Evolutionary conservation across 2,329 filamentous ascomycete species (phyloP).

Genomic region (Neopestalotiopsis sp.): DNA sequence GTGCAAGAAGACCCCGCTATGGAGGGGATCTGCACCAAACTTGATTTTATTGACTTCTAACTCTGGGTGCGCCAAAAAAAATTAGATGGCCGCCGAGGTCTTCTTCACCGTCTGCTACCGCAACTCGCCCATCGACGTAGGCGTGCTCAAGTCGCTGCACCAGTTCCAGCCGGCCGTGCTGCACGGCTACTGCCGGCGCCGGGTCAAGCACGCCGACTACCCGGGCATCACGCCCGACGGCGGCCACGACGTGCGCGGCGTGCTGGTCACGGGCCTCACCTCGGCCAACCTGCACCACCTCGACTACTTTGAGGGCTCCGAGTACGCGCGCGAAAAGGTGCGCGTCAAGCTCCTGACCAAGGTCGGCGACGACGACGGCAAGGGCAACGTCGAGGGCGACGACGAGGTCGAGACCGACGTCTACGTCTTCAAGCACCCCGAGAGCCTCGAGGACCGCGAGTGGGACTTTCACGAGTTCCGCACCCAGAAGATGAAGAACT

Average conservation of each 20-base stretch:
- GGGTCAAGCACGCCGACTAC: slow-evolving; percentile 75
- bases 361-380: slow-evolving; percentile 41
- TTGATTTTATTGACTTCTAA: no score
- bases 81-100: slow-evolving; percentile 80
- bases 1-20: no score
- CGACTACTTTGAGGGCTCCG: slow-evolving; percentile 80
- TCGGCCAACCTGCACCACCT: slow-evolving; percentile 76
- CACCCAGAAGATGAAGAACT: slow-evolving; percentile 67
- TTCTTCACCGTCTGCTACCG: slow-evolving; percentile 86
- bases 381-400: slow-evolving; percentile 44
- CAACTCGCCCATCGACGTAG: slow-evolving; percentile 51
- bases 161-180: slow-evolving; percentile 78
- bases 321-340: slow-evolving; percentile 48
- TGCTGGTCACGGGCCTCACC: slow-evolving; percentile 78
- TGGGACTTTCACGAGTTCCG: slow-evolving; percentile 91
- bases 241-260: slow-evolving; percentile 70
- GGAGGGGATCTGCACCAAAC: no score
- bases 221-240: slow-evolving; percentile 72
- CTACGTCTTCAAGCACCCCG: slow-evolving; percentile 65
- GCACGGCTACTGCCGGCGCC: slow-evolving; percentile 70
- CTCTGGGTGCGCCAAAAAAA: background rate
- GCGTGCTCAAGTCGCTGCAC: slow-evolving; percentile 54
- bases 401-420: slow-evolving; percentile 60
- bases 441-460: slow-evolving; percentile 70
- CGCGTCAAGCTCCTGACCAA: slow-evolving; percentile 42